phyloP scores from a whole-genome alignment of 1,139 yeast genomes.

The Lodderomyces margitis region DNA sequence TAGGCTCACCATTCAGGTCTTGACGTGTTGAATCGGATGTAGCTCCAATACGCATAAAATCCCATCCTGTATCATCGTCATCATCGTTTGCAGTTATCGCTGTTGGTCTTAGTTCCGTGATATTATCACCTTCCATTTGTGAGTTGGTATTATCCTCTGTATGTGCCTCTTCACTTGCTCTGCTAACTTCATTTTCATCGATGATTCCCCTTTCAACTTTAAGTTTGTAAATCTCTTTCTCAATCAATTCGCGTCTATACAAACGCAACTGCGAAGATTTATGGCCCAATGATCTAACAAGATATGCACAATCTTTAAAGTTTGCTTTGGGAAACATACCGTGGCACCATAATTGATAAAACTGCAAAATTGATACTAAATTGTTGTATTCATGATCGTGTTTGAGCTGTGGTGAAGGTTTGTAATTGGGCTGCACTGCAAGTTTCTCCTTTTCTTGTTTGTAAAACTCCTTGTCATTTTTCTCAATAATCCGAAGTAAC shows the following conservation, averaged over 20 bases:
- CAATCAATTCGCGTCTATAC: slow-evolving; percentile 38
- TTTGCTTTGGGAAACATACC: slow-evolving; percentile 75
- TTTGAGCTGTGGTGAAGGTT: slow-evolving; percentile 15
- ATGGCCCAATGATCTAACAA: slow-evolving; percentile 33
- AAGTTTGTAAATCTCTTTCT: slow-evolving; percentile 33
- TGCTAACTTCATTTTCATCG: slow-evolving; percentile 14
- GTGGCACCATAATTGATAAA: slow-evolving; percentile 86
- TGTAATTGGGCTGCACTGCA: slow-evolving; percentile 1
- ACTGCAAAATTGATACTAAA: slow-evolving; percentile 49
- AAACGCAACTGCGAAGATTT: slow-evolving; percentile 32
- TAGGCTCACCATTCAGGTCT: neutral
- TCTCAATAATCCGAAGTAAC: slow-evolving; percentile 27
- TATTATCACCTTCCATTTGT: slow-evolving; percentile 19
- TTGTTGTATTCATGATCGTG: slow-evolving; percentile 43
- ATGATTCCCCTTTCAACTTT: slow-evolving; percentile 34
- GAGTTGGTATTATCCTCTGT: slow-evolving; percentile 9
- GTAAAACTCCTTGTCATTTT: slow-evolving; percentile 28
- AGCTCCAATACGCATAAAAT: slow-evolving; percentile 1
- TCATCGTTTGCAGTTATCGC: neutral
- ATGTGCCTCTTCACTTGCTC: neutral
- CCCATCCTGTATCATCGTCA: slow-evolving; percentile 1
- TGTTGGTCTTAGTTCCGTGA: neutral
- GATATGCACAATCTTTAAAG: slow-evolving; percentile 56
- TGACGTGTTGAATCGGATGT: neutral
- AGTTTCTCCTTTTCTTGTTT: slow-evolving; percentile 13